phyloP scores from a whole-genome alignment of 805 yeast genomes.

The Ogataea wickerhamii region DNA sequence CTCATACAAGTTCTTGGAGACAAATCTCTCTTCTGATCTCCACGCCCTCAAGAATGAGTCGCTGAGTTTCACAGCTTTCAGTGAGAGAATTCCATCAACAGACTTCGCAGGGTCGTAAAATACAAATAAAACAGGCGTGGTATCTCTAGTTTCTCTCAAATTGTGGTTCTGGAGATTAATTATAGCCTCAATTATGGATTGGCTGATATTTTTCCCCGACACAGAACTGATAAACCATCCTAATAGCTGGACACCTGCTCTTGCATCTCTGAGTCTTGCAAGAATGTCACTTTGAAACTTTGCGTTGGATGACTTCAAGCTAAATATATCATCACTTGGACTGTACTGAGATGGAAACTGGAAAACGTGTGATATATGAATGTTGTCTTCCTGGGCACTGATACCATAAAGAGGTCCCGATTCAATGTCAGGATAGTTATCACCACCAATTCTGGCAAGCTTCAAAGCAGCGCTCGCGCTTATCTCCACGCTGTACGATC shows the following conservation, averaged over 20 bases:
- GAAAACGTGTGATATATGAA: slow-evolving; percentile 57
- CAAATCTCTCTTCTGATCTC: slow-evolving; percentile 55
- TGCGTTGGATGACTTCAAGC: slow-evolving; percentile 53
- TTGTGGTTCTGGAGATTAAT: slow-evolving; percentile 50
- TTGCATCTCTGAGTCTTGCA: slow-evolving; percentile 56
- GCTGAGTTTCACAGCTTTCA: slow-evolving; percentile 69
- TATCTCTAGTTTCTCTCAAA: slow-evolving; percentile 26
- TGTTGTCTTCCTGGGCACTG: slow-evolving; percentile 41
- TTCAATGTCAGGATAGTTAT: slow-evolving; percentile 55
- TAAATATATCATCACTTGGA: slow-evolving; percentile 48
- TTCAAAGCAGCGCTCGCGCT: slow-evolving; percentile 56
- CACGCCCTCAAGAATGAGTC: slow-evolving; percentile 51
- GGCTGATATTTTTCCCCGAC: slow-evolving; percentile 66
- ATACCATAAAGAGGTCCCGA: slow-evolving; percentile 76
- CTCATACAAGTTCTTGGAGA: slow-evolving; percentile 57
- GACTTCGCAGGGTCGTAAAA: slow-evolving; percentile 70
- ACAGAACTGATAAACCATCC: slow-evolving; percentile 80
- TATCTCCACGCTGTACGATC: slow-evolving; percentile 35
- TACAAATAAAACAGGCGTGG: slow-evolving; percentile 44
- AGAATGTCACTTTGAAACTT: slow-evolving; percentile 68
- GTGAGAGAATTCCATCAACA: slow-evolving; percentile 56
- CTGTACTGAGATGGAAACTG: slow-evolving; percentile 50
- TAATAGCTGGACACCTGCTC: slow-evolving; percentile 63
- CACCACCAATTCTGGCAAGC: slow-evolving; percentile 64
- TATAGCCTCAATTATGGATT: slow-evolving; percentile 65